Evolutionary conservation across 805 yeast species (phyloP).

Genomic region (Sugiyamaella valdiviana): DNA sequence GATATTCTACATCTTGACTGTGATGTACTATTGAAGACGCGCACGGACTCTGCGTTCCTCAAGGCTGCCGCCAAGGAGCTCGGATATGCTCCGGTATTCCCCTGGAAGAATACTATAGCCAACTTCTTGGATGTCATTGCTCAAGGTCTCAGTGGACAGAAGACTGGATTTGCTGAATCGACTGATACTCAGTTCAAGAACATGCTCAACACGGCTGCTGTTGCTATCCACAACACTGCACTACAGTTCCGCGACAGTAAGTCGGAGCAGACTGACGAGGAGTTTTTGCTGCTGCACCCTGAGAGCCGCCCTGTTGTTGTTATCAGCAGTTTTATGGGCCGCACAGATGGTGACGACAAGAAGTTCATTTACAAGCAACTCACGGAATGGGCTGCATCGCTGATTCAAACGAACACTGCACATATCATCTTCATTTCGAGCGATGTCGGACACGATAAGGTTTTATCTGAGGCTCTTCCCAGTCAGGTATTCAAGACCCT

Average conservation of each 20-base stretch:
- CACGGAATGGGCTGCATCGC: slow-evolving; percentile 82
- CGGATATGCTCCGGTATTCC: slow-evolving; percentile 91
- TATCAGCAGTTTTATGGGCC: slow-evolving; percentile 56
- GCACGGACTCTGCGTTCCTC: slow-evolving; percentile 67
- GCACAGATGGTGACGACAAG: slow-evolving; percentile 46
- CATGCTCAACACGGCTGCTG: slow-evolving; percentile 65
- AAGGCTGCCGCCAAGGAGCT: slow-evolving; percentile 63
- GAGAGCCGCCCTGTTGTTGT: slow-evolving; percentile 81
- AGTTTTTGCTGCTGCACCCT: slow-evolving; percentile 77
- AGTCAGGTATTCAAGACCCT: slow-evolving; percentile 77
- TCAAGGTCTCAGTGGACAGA: slow-evolving; percentile 90
- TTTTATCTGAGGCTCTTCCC: slow-evolving; percentile 68
- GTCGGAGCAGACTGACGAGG: slow-evolving; percentile 55
- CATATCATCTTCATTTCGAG: slow-evolving; percentile 86
- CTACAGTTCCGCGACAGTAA: slow-evolving; percentile 19
- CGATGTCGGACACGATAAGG: slow-evolving; percentile 70
- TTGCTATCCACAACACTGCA: slow-evolving; percentile 66
- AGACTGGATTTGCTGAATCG: slow-evolving; percentile 79
- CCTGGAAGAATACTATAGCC: slow-evolving; percentile 81
- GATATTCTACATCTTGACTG: slow-evolving; percentile 73
- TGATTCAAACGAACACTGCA: slow-evolving; percentile 73
- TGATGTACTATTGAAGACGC: slow-evolving; percentile 61
- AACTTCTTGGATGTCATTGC: slow-evolving; percentile 76
- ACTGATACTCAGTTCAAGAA: slow-evolving; percentile 76
- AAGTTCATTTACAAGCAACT: slow-evolving; percentile 66